Percentiles rank a stretch among this genome's conserved stretches.
These are phyloP conservation scores for Diplotaxis tenuifolia DNA, from an alignment of 345 rosid genomes.

Conservation along the genomic window DNA sequence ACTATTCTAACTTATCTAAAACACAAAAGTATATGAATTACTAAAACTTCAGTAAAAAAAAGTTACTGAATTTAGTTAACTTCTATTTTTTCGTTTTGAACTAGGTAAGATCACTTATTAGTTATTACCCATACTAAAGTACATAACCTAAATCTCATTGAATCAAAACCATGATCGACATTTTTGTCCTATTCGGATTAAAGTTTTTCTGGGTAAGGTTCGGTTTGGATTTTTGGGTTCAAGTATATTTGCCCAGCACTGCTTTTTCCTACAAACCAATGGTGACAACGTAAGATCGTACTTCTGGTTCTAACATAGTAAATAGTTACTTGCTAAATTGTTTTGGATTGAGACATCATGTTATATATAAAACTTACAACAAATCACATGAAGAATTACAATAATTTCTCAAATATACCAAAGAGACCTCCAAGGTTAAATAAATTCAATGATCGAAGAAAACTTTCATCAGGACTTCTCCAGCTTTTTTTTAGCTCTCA, in stretches of 20 bases:
- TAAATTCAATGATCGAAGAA: slow-evolving; percentile 12
- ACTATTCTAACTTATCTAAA: no score
- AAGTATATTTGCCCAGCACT: background rate
- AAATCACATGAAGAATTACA: background rate
- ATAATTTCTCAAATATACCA: background rate
- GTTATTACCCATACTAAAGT: no score
- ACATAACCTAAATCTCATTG: no score
- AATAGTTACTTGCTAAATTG: background rate
- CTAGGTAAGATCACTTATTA: no score
- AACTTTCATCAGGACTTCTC: slow-evolving; percentile 6
- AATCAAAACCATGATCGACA: no score
- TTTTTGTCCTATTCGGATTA: no score
- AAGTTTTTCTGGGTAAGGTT: background rate
- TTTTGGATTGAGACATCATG: background rate
- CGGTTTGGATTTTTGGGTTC: background rate
- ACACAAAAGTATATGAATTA: no score
- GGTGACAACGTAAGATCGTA: background rate
- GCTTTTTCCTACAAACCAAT: background rate
- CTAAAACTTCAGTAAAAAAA: no score
- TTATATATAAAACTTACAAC: background rate
- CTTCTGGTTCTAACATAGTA: background rate
- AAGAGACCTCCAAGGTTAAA: slow-evolving; percentile 10
- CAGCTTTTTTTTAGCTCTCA: background rate
- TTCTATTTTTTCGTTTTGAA: no score
- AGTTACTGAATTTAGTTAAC: no score